Conservation (phyloP, 208 protist species). For the Angomonas ambiguus region DNA sequence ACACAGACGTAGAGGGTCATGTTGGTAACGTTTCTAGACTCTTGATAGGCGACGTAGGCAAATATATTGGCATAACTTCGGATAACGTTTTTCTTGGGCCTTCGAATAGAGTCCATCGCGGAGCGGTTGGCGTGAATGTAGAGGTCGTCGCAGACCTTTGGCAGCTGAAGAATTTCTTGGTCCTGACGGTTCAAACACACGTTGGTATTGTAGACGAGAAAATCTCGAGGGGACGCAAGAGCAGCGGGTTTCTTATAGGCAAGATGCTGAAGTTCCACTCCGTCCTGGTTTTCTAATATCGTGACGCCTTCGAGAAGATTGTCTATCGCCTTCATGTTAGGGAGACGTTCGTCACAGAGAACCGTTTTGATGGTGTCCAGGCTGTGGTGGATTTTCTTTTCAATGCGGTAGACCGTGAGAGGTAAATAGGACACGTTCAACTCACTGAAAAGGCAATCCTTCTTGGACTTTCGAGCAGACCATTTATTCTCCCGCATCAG, state of each 20-base stretch:
- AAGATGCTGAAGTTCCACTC: conserved; percentile 27
- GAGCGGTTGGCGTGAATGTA: background rate
- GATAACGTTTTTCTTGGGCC: conserved; percentile 5
- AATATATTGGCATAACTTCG: conserved; percentile 36
- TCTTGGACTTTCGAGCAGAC: background rate
- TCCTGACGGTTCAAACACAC: background rate
- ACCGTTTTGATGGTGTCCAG: background rate
- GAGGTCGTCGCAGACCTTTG: background rate
- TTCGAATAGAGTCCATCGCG: background rate
- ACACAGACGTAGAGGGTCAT: conserved; percentile 46
- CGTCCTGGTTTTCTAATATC: conserved; percentile 12
- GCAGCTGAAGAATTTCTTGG: background rate
- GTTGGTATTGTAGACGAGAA: conserved; percentile 17
- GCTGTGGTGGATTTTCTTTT: background rate
- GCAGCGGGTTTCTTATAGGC: conserved; percentile 32
- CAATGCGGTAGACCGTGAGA: background rate
- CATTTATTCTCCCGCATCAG: background rate
- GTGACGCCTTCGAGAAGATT: conserved; percentile 19
- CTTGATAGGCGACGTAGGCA: conserved; percentile 27
- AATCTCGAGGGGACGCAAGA: conserved; percentile 40
- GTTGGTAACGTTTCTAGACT: background rate
- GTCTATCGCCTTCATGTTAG: background rate
- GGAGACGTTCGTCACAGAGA: background rate
- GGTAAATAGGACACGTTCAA: background rate
- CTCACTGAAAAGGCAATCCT: background rate